Conservation (phyloP, 2,329 filamentous ascomycete species). For the Mycocentrospora acerina region DNA sequence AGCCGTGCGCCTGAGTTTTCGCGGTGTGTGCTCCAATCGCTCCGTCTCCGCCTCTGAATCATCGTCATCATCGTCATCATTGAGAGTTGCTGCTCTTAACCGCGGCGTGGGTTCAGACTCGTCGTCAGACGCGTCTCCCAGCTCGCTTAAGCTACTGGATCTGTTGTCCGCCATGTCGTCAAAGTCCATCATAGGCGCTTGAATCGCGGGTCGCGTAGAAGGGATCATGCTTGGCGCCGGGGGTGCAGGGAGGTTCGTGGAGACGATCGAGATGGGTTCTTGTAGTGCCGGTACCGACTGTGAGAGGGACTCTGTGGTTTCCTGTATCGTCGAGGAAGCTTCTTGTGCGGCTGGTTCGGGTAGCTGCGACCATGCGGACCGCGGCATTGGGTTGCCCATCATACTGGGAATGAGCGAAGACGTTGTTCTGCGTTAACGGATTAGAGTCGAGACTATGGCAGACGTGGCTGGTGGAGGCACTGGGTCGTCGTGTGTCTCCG, state of each 20-base stretch:
- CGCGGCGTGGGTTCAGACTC: slow-evolving; percentile 39
- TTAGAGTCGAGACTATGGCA: neutral
- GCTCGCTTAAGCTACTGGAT: slow-evolving; percentile 91
- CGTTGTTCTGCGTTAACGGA: too few species aligned
- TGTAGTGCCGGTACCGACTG: slow-evolving; percentile 13
- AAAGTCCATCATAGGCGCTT: slow-evolving; percentile 15
- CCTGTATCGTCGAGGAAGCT: neutral
- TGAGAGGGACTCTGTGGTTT: too few species aligned
- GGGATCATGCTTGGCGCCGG: slow-evolving; percentile 21
- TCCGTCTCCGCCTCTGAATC: slow-evolving; percentile 88
- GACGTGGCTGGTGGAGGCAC: slow-evolving; percentile 4
- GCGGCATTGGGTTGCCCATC: too few species aligned
- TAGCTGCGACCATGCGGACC: too few species aligned
- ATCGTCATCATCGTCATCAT: neutral
- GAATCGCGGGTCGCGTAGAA: slow-evolving; percentile 14
- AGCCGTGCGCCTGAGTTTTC: slow-evolving; percentile 53
- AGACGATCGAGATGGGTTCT: slow-evolving; percentile 13
- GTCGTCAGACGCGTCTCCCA: slow-evolving; percentile 75
- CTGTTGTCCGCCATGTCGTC: slow-evolving; percentile 58
- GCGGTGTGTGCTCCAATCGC: slow-evolving; percentile 85
- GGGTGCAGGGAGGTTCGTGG: slow-evolving; percentile 28
- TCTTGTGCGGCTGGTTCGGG: too few species aligned
- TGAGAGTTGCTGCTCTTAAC: slow-evolving; percentile 12
- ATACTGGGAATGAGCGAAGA: too few species aligned
- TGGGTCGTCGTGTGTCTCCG: slow-evolving; percentile 1